phyloP scores from a whole-genome alignment of 441 rosid genomes.

The Gossypium schwendimanii region DNA sequence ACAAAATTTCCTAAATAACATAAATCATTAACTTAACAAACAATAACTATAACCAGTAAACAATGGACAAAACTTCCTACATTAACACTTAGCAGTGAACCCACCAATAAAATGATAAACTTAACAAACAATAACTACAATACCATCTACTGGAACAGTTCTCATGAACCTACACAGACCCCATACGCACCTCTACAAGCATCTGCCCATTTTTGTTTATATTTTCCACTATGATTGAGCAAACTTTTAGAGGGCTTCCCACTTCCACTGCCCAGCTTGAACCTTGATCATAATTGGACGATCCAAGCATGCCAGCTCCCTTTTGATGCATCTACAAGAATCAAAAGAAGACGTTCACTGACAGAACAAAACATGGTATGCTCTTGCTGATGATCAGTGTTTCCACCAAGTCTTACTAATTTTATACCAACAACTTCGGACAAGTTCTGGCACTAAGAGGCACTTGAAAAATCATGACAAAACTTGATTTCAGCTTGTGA shows the following conservation, averaged over 20 bases:
- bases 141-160: background rate
- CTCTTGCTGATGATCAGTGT: background rate
- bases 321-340: constrained; percentile 57
- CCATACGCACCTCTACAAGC: constrained; percentile 70
- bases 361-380: background rate
- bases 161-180: constrained; percentile 1
- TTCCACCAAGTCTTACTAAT: background rate
- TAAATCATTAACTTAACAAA: background rate
- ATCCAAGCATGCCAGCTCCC: constrained; percentile 33
- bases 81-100: background rate
- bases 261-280: constrained; percentile 93
- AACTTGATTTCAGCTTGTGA: background rate
- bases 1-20: background rate
- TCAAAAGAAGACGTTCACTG: constrained; percentile 12
- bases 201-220: constrained; percentile 75
- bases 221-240: constrained; percentile 83
- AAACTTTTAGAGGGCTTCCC: constrained; percentile 84
- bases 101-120: constrained; percentile 10
- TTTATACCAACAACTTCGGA: background rate
- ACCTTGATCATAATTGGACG: constrained; percentile 55
- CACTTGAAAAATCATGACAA: background rate
- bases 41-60: background rate
- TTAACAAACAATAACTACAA: background rate
- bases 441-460: background rate
- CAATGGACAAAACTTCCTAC: background rate